phyloP scores from a whole-genome alignment of 2,329 filamentous ascomycete species.

The Phaeophleospora eucalypticola region DNA sequence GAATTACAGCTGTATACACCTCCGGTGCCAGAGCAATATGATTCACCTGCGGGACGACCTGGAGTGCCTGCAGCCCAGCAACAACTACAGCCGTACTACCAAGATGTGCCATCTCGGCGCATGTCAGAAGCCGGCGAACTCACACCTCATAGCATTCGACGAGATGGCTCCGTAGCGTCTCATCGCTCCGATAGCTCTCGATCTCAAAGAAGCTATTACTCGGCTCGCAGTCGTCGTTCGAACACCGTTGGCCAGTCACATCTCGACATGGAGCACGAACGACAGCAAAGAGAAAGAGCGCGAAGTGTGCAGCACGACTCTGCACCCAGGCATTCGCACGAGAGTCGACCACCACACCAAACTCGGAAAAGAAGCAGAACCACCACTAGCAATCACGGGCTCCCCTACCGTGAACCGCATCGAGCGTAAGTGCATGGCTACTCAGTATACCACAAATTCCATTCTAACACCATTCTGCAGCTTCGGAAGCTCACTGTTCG shows the following conservation, averaged over 20 bases:
- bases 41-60: neutral
- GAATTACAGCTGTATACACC: slow-evolving; percentile 2
- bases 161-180: neutral
- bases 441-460: neutral
- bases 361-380: neutral
- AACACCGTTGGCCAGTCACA: neutral
- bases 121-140: neutral
- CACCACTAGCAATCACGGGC: neutral
- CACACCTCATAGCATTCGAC: neutral
- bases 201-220: neutral
- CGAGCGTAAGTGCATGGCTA: neutral
- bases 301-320: neutral
- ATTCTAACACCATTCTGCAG: slow-evolving; percentile 1
- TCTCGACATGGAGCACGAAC: neutral
- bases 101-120: neutral
- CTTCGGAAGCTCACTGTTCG: slow-evolving; percentile 16
- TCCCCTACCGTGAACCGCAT: neutral
- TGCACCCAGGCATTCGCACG: neutral
- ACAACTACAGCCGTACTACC: neutral
- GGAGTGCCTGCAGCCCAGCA: slow-evolving; percentile 3
- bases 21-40: slow-evolving; percentile 10
- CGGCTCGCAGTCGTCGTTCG: neutral
- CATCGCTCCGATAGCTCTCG: neutral
- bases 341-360: neutral
- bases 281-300: neutral